Percentiles rank a stretch among this genome's conserved stretches.
These are phyloP conservation scores for Euclidium syriacum DNA, from an alignment of 345 rosid genomes.

Conservation along the genomic window DNA sequence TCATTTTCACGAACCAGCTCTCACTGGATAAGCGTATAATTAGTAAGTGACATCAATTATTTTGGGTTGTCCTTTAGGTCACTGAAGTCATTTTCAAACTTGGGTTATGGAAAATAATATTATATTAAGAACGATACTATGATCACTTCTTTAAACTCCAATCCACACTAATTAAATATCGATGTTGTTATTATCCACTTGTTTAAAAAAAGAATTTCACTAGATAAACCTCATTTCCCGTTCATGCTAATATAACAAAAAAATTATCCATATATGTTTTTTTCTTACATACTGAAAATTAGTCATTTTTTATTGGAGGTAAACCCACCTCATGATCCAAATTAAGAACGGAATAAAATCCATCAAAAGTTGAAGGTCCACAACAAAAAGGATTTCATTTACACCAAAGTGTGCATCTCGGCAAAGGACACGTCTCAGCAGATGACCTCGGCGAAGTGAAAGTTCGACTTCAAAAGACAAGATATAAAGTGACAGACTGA, in stretches of 20 bases:
- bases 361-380: too few species aligned
- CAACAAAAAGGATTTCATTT: too few species aligned
- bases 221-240: neutral
- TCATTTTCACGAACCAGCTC: constrained; percentile 23
- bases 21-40: constrained; percentile 21
- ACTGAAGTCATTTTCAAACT: constrained; percentile 1
- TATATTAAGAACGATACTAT: constrained; percentile 14
- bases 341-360: too few species aligned
- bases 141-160: constrained; percentile 6
- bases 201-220: neutral
- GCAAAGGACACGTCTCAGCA: too few species aligned
- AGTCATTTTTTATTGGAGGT: too few species aligned
- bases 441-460: too few species aligned
- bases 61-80: constrained; percentile 10
- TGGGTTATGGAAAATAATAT: constrained; percentile 10
- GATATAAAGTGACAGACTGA: too few species aligned
- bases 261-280: neutral
- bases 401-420: too few species aligned
- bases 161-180: neutral
- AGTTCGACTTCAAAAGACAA: too few species aligned
- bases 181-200: constrained; percentile 1
- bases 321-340: too few species aligned
- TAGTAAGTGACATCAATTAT: constrained; percentile 11
- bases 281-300: neutral
- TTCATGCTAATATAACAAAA: neutral